A percentile compares a stretch with the other conserved stretches of the same genome.
These are phyloP conservation scores for Mycena haematopus DNA, from an alignment of 768 basidiomycete species.

Conservation along the genomic window DNA sequence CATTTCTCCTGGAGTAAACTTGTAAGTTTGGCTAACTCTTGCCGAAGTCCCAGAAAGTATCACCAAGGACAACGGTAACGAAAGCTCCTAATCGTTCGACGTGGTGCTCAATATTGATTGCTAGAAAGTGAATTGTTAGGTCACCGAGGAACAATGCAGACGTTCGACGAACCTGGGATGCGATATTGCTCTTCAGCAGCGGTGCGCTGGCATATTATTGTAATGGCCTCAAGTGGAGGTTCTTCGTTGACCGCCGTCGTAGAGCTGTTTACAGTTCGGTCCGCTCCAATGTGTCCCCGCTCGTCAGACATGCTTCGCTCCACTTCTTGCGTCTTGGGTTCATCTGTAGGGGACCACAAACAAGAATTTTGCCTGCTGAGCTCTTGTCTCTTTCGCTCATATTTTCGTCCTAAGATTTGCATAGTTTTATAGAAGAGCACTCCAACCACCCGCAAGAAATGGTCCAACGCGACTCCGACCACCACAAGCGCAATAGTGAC, in stretches of 20 bases:
- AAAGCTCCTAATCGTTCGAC: no score
- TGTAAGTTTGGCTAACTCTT: not conserved
- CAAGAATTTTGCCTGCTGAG: not conserved
- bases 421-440: conserved; percentile 28
- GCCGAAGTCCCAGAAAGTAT: no score
- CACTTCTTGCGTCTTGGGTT: not conserved
- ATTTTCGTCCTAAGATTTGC: conserved; percentile 18
- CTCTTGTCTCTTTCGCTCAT: conserved; percentile 12
- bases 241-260: conserved; percentile 26
- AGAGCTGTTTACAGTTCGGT: conserved; percentile 23
- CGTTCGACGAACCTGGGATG: conserved; percentile 16
- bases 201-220: conserved; percentile 9
- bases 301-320: conserved; percentile 4
- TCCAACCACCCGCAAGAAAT: conserved; percentile 22
- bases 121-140: conserved; percentile 16
- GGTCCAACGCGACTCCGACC: conserved; percentile 22
- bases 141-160: no score
- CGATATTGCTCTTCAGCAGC: conserved; percentile 12
- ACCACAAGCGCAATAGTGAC: conserved; percentile 26
- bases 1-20: conserved; percentile 24
- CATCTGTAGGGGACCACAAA: conserved; percentile 6
- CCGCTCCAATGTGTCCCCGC: no score
- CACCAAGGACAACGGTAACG: no score
- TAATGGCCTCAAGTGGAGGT: conserved; percentile 19
- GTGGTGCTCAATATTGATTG: conserved; percentile 43